Evolutionary conservation across 2,329 filamentous ascomycete genomes (phyloP).

Genomic region (Zelopaecilomyces penicillatus): DNA sequence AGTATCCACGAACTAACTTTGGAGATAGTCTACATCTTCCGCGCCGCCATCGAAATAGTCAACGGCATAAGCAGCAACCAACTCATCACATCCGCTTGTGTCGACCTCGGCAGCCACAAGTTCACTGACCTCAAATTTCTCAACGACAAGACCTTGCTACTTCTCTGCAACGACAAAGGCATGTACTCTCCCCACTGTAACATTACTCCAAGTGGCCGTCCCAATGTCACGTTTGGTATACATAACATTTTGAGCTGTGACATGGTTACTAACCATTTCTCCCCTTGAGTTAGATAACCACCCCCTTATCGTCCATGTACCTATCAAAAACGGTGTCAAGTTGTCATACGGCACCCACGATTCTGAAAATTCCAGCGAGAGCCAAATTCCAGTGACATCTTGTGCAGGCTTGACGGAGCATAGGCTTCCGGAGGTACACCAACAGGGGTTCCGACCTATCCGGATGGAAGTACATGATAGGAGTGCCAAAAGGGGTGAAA

Average conservation of each 20-base stretch:
- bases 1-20: neutral
- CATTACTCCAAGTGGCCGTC: too few species aligned
- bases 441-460: slow-evolving; percentile 25
- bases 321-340: slow-evolving; percentile 24
- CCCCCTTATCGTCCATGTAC: slow-evolving; percentile 24
- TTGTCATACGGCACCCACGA: slow-evolving; percentile 30
- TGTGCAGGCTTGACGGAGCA: slow-evolving; percentile 14
- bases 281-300: slow-evolving; percentile 14
- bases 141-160: slow-evolving; percentile 50
- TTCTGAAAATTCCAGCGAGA: slow-evolving; percentile 9
- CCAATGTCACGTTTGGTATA: too few species aligned
- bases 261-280: neutral
- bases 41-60: slow-evolving; percentile 40
- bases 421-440: slow-evolving; percentile 19
- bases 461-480: slow-evolving; percentile 44
- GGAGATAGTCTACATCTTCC: slow-evolving; percentile 48
- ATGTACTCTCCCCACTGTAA: slow-evolving; percentile 3
- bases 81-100: slow-evolving; percentile 27
- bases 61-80: slow-evolving; percentile 50
- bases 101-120: slow-evolving; percentile 34
- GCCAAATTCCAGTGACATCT: slow-evolving; percentile 1
- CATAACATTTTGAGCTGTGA: too few species aligned
- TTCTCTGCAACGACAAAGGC: slow-evolving; percentile 44
- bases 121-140: slow-evolving; percentile 61
- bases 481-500: slow-evolving; percentile 34